Percentiles rank a stretch among this genome's conserved stretches.
phyloP scores from a whole-genome alignment of 352 stramenopile genomes.

The Phytopythium chamaehyphon region DNA sequence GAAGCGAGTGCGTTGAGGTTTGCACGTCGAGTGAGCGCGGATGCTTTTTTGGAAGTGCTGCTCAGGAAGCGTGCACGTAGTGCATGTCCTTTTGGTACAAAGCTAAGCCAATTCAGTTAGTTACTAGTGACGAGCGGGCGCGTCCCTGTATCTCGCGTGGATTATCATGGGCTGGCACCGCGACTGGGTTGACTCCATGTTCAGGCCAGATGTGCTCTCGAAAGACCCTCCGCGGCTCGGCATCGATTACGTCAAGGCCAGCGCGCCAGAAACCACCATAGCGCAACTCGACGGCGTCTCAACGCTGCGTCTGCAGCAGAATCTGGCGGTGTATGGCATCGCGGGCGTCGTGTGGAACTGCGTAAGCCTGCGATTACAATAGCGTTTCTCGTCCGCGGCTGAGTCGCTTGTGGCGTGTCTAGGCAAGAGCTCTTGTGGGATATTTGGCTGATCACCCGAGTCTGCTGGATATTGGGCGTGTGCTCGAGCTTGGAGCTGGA shows the following conservation, averaged over 20 bases:
- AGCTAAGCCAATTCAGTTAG: background rate
- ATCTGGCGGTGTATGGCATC: slow-evolving; percentile 43
- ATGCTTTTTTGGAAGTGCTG: background rate
- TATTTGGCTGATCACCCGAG: slow-evolving; percentile 31
- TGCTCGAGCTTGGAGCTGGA: slow-evolving; percentile 57
- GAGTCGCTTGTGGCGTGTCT: background rate
- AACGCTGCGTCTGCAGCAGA: slow-evolving; percentile 33
- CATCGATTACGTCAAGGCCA: slow-evolving; percentile 57
- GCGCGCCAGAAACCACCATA: slow-evolving; percentile 25
- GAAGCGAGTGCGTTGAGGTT: background rate
- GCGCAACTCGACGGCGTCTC: slow-evolving; percentile 6
- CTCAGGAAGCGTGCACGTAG: too few species aligned
- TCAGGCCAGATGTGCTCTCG: background rate
- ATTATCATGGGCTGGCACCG: slow-evolving; percentile 10
- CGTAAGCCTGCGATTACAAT: too few species aligned
- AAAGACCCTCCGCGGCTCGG: slow-evolving; percentile 28
- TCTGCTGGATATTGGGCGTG: slow-evolving; percentile 20
- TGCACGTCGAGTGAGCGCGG: background rate
- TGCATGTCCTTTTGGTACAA: too few species aligned
- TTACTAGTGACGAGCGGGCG: background rate
- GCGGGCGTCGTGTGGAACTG: slow-evolving; percentile 76
- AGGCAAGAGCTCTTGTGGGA: slow-evolving; percentile 42
- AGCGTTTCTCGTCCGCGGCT: too few species aligned
- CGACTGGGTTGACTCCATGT: slow-evolving; percentile 38
- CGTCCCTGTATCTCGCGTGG: slow-evolving; percentile 4